phyloP scores from a whole-genome alignment of 305 asterid genomes.

The Solanum hybrid region DNA sequence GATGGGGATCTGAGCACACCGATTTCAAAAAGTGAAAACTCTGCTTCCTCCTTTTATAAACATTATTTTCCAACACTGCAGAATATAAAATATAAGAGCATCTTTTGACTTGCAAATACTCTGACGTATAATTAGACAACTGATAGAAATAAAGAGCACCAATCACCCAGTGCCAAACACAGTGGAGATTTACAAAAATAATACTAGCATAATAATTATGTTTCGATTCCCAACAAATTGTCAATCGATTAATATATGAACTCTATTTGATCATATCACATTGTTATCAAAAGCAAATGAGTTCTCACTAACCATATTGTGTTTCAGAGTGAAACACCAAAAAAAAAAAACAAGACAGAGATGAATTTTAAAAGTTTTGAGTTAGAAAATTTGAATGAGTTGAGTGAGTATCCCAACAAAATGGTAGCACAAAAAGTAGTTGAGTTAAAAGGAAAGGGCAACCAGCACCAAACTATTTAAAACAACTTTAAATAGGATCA shows the following conservation, averaged over 20 bases:
- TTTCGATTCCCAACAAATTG: not conserved
- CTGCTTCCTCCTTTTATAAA: not conserved
- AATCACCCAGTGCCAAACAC: not conserved
- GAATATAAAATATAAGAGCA: not conserved
- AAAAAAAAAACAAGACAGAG: not conserved
- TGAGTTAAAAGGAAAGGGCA: not conserved
- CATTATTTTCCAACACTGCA: not conserved
- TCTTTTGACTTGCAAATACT: slow-evolving; percentile 2
- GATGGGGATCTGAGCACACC: not conserved
- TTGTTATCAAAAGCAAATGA: not conserved
- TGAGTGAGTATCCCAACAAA: not conserved
- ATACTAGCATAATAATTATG: not conserved
- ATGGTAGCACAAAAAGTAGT: not conserved
- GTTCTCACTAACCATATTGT: not conserved
- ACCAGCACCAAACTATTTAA: not conserved
- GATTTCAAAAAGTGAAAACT: not conserved
- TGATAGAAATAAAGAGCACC: not conserved
- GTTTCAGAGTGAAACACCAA: not conserved
- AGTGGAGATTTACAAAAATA: not conserved
- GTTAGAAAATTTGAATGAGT: not conserved
- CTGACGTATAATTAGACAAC: not conserved
- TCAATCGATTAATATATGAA: not conserved
- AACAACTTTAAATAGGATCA: slow-evolving; percentile 5
- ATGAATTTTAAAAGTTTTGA: not conserved
- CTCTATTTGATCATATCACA: not conserved